phyloP scores from a whole-genome alignment of 2,329 filamentous ascomycete genomes.

The Hirsutella thompsonii region DNA sequence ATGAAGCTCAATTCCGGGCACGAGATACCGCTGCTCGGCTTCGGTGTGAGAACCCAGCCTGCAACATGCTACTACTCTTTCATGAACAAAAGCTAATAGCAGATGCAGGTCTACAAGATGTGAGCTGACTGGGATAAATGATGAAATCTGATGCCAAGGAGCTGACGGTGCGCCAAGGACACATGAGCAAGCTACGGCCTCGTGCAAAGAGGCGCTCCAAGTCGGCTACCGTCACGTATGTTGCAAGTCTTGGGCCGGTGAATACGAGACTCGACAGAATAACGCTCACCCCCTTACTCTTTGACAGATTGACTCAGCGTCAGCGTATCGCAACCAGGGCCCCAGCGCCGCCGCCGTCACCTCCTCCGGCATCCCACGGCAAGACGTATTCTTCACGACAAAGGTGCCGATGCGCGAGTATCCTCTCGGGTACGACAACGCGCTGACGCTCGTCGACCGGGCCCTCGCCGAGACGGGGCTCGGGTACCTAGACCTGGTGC shows the following conservation, averaged over 20 bases:
- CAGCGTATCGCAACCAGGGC: conserved; percentile 37
- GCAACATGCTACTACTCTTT: too few relatives aligned
- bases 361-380: conserved; percentile 26
- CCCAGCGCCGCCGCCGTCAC: conserved; percentile 32
- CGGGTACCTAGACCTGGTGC: conserved; percentile 54
- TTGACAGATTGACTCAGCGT: conserved; percentile 37
- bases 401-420: conserved; percentile 33
- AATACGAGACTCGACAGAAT: background rate
- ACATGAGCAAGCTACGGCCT: conserved; percentile 16
- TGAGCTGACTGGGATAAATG: conserved; percentile 15
- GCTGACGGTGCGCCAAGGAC: background rate
- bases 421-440: conserved; percentile 43
- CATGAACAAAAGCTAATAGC: too few relatives aligned
- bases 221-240: conserved; percentile 40
- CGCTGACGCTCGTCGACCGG: conserved; percentile 49
- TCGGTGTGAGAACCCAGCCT: conserved; percentile 40
- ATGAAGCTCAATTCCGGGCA: conserved; percentile 42
- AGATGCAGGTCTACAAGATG: conserved; percentile 44
- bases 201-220: conserved; percentile 31
- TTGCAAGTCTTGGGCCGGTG: conserved; percentile 3
- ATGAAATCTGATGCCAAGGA: background rate
- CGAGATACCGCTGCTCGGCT: conserved; percentile 38
- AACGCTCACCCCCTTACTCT: conserved; percentile 1
- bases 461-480: conserved; percentile 50
- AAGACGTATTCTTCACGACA: conserved; percentile 41